Base-by-base conservation (phyloP, 306 rosid species). In the Casuarina glauca region DNA sequence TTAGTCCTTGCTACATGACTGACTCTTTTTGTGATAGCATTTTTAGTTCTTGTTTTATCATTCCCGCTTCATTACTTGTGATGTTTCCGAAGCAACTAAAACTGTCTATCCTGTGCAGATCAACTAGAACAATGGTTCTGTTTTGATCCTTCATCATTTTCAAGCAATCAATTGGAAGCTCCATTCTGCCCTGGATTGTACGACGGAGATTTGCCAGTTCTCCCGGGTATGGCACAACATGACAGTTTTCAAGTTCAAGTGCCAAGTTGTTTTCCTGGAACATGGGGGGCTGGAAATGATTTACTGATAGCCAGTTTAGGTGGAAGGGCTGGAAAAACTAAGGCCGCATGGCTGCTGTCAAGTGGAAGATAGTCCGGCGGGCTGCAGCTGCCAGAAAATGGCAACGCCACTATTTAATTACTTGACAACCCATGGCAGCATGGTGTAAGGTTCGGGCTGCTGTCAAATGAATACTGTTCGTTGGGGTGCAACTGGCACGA, bases 331-430 rank as follows among this genome's bases (percentile, higher is more conserved):
- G 82, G 70, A 73, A 88, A 87, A 69, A 74, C 83, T 15, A 91
- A 80, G 84, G 93, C 84, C 44, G 74, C 76, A 61, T 84, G 91
- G 82, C 74, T 38, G 81, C 74, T 69, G 50, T 90, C 74, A 89
- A 78, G 79, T 85, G 85, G 85, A 77, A 79, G 66, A 77, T 80
- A 4, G 78, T 81, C 4, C 75, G 74, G 78, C 82, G 67, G 76
- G 49, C 35, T 53, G 88, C 49, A 19, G 88, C 82, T 74, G 82
- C 87, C 2, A 88, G 20, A 80, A 86, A 75, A 80, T 77, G 81
- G 80, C 84, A 26, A 62, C 73, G 41, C 72, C 77, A 17, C 4
- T 69, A 68, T 74, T 73, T 66, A 41, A 61, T 48, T 74, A 52
- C 45, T 73, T 77, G 75, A 41, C 20, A 26, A 26, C 32, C 32